phyloP scores from a whole-genome alignment of 2,329 filamentous ascomycete species.

The Knoxdaviesia proteae region DNA sequence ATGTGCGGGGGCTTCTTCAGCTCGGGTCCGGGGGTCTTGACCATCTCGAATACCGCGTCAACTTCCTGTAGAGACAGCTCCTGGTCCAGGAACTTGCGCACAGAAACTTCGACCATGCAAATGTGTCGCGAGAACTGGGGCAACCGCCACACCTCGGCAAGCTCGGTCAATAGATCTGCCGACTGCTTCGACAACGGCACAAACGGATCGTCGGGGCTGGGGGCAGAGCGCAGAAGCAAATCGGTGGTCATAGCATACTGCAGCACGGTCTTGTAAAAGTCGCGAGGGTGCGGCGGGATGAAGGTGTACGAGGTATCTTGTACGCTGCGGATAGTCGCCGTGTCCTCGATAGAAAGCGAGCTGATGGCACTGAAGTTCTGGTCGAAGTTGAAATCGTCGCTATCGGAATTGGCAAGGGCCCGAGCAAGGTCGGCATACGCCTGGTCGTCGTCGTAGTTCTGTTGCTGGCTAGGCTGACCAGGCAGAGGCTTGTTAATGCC shows the following conservation, averaged over 20 bases:
- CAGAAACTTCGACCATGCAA: conserved; percentile 64
- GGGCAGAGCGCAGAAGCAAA: conserved; percentile 24
- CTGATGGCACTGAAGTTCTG: conserved; percentile 33
- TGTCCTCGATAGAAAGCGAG: conserved; percentile 39
- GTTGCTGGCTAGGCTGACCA: conserved; percentile 13
- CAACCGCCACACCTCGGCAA: conserved; percentile 75
- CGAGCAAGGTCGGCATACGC: conserved; percentile 31
- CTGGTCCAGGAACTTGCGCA: conserved; percentile 67
- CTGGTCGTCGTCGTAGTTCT: conserved; percentile 21
- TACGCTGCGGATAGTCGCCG: conserved; percentile 27
- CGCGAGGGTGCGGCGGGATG: conserved; percentile 65
- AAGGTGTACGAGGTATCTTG: conserved; percentile 63
- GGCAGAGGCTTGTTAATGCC: conserved; percentile 37
- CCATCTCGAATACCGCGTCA: conserved; percentile 62
- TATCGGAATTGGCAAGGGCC: conserved; percentile 24
- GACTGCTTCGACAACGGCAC: conserved; percentile 54
- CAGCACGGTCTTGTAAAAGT: conserved; percentile 66
- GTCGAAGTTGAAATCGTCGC: conserved; percentile 7
- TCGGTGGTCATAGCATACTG: conserved; percentile 53
- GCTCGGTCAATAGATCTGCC: conserved; percentile 63
- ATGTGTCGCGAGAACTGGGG: conserved; percentile 64
- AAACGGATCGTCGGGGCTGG: conserved; percentile 25
- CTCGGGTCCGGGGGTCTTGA: conserved; percentile 51
- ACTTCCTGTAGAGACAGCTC: conserved; percentile 65
- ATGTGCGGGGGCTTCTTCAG: conserved; percentile 41